Conservation (phyloP, 2,329 filamentous ascomycete genomes). For the Salinomyces thailandicus region DNA sequence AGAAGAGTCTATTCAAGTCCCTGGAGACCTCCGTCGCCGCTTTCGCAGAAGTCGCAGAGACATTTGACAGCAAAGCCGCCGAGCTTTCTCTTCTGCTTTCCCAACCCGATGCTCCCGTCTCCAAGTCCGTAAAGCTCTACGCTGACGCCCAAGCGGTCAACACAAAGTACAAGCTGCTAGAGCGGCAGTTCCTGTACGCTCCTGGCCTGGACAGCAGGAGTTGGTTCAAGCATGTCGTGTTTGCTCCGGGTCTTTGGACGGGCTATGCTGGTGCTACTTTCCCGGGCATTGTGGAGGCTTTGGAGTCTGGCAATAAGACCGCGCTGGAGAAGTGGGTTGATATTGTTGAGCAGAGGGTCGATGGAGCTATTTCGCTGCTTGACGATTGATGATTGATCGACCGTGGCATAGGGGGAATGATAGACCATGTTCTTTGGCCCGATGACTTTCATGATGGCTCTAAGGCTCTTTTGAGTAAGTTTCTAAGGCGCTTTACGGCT, state of each 20-base stretch:
- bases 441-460: too few relatives aligned
- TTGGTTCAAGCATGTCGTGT: conserved; percentile 95
- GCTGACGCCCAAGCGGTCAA: conserved; percentile 53
- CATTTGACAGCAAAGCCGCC: conserved; percentile 43
- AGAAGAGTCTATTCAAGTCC: conserved; percentile 32
- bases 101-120: conserved; percentile 27
- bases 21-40: conserved; percentile 41
- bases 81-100: conserved; percentile 13
- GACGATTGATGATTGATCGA: too few relatives aligned
- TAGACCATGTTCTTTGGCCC: too few relatives aligned
- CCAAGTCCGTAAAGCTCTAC: conserved; percentile 15
- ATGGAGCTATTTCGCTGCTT: conserved; percentile 8
- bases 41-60: conserved; percentile 38
- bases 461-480: too few relatives aligned
- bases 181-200: conserved; percentile 67
- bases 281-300: conserved; percentile 52
- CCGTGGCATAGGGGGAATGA: too few relatives aligned
- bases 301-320: conserved; percentile 39
- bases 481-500: too few relatives aligned
- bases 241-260: conserved; percentile 83
- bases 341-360: conserved; percentile 27
- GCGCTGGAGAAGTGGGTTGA: conserved; percentile 32
- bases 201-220: conserved; percentile 64
- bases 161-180: conserved; percentile 70
- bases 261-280: conserved; percentile 71